Evolutionary conservation across 495 filamentous ascomycete species (phyloP), one percentile per base, ranked within the genome.

Genomic region (Lasiosphaeris hirsuta): DNA sequence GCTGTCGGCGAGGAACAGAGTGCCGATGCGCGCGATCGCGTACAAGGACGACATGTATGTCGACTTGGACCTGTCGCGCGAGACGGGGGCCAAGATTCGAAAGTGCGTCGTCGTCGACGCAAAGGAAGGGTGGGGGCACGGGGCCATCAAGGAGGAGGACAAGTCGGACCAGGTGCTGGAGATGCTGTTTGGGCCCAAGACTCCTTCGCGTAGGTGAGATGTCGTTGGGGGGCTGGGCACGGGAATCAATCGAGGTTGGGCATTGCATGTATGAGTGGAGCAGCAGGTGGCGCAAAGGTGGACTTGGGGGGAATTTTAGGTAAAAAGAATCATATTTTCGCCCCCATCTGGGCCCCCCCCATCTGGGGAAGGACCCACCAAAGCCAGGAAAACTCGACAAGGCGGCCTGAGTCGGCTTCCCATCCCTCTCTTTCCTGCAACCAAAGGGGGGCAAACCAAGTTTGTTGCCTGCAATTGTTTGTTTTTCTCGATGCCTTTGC

Each of bases 31-130:
- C 56, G 85, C 89, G 3, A 85, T 91, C 0, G 84, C 78, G 5
- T 97, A 86, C 57, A 83, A 90, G 42, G 84, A 92, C 38, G 92
- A 97, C 63, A 94, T 96, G 91, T 96, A 91, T 61, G 91, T 97
- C 19, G 85, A 92, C 58, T 87, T 77, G 58, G 83, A 85, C 4
- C 67, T 90, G 7, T 80, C 86, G 0, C 71, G 78, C 43, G 81
- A 82, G 43, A 90, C 90, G n/a, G 89, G 83, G 10, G 68, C 72
- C 8, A 85, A 80, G 72, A 87, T 96, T 68, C 83, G 82, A 56
- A 84, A 84, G 1, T 85, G 79, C 60, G 88, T 90, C 69, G 83
- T 84, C 44, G 88, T 87, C 56, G 75, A 87, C 48, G 91, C 89
- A 47, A 92, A 90, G 64, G 72, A 75, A 6, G 79, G 92, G 73